A percentile compares a stretch with the other conserved stretches of the same genome.
These are phyloP conservation scores for Pestalotiopsis sp. DNA, from an alignment of 2,329 filamentous ascomycete species.

Conservation along the genomic window DNA sequence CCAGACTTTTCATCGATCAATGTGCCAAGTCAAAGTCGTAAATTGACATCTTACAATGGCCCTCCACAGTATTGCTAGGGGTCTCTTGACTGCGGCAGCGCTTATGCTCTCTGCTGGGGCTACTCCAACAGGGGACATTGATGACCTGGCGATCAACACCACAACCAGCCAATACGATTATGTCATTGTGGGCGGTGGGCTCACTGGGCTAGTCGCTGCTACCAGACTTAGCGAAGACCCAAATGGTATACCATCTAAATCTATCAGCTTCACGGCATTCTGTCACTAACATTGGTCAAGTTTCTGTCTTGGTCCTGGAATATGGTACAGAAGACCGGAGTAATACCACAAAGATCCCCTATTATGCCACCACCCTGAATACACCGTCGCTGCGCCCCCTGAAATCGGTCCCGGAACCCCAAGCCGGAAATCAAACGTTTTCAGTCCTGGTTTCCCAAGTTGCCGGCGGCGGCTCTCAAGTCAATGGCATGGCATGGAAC, in stretches of 20 bases:
- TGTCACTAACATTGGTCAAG: constrained; percentile 1
- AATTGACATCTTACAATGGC: no score
- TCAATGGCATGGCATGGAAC: constrained; percentile 32
- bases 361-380: constrained; percentile 6
- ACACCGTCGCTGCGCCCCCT: constrained; percentile 5
- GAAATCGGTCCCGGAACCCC: constrained; percentile 2
- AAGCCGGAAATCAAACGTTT: constrained; percentile 7
- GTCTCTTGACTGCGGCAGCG: neutral
- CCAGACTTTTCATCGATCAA: no score
- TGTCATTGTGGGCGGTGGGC: constrained; percentile 18
- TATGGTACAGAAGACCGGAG: constrained; percentile 10
- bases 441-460: constrained; percentile 2
- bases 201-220: constrained; percentile 18
- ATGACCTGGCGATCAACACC: neutral
- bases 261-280: neutral
- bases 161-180: constrained; percentile 15
- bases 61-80: no score
- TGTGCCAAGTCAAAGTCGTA: no score
- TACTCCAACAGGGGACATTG: neutral
- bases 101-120: neutral
- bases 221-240: constrained; percentile 18
- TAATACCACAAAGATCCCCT: constrained; percentile 13
- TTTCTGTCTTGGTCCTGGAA: constrained; percentile 13
- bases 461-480: constrained; percentile 13
- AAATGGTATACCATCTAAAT: neutral